Conservation (phyloP, 2,329 filamentous ascomycete species). For the Xylaria sp. region DNA sequence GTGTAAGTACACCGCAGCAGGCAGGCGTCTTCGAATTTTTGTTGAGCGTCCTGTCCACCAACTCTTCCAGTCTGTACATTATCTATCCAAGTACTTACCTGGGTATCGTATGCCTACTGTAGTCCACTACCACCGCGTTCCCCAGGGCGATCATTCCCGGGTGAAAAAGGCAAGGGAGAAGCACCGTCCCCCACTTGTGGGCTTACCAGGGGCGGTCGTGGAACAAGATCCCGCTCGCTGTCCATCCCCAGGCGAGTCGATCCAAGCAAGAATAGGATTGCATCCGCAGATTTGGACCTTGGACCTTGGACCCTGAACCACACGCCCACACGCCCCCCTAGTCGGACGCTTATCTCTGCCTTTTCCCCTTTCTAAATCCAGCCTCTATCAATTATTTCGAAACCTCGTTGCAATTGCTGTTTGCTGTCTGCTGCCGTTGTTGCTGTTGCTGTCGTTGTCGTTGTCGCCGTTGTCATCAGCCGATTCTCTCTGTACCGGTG, state of each 20-base stretch:
- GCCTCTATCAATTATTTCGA: slow-evolving; percentile 26
- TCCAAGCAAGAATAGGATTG: slow-evolving; percentile 33
- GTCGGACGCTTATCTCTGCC: slow-evolving; percentile 37
- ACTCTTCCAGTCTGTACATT: neutral
- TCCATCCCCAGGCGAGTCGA: slow-evolving; percentile 25
- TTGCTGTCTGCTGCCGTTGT: slow-evolving; percentile 11
- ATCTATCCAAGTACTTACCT: too few relatives aligned
- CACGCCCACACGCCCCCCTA: slow-evolving; percentile 31
- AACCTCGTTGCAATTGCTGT: slow-evolving; percentile 10
- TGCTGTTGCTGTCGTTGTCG: slow-evolving; percentile 10
- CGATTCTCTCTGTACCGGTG: slow-evolving; percentile 28
- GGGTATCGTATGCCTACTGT: too few relatives aligned
- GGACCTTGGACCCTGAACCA: slow-evolving; percentile 40
- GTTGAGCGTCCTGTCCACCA: neutral
- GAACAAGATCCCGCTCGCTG: slow-evolving; percentile 28
- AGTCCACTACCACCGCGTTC: too few relatives aligned
- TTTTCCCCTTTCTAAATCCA: slow-evolving; percentile 33
- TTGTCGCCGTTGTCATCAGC: slow-evolving; percentile 24
- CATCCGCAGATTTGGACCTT: slow-evolving; percentile 37
- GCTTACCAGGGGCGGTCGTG: slow-evolving; percentile 16
- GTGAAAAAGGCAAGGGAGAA: neutral
- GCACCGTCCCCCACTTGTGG: neutral
- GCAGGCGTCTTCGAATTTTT: slow-evolving; percentile 13
- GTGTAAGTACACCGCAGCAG: slow-evolving; percentile 6
- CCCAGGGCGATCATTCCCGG: slow-evolving; percentile 4